These are phyloP conservation scores for Xylaria arbuscula DNA, from an alignment of 2,329 filamentous ascomycete genomes.

Conservation along the genomic window DNA sequence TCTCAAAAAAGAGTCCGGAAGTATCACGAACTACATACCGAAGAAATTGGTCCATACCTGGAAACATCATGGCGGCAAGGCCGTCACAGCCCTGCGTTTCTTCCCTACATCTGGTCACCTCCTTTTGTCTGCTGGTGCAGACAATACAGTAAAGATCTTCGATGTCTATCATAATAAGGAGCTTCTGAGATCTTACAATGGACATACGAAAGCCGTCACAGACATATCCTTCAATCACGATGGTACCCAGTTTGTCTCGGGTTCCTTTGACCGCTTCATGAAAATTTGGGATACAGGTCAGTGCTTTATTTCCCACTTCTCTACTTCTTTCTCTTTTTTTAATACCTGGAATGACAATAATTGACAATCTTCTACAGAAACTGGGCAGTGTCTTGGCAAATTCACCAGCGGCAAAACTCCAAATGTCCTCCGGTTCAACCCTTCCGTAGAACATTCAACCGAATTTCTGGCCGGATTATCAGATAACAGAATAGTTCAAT, in stretches of 20 bases:
- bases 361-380: slow-evolving; percentile 64
- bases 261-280: slow-evolving; percentile 94
- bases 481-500: slow-evolving; percentile 99
- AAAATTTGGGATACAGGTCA: slow-evolving; percentile 89
- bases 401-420: slow-evolving; percentile 96
- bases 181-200: slow-evolving; percentile 88
- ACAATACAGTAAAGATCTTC: slow-evolving; percentile 92
- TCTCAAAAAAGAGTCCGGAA: slow-evolving; percentile 82
- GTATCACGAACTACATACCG: slow-evolving; percentile 88
- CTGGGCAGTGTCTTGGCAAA: slow-evolving; percentile 84
- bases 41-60: slow-evolving; percentile 94
- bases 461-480: slow-evolving; percentile 98
- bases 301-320: too few species aligned
- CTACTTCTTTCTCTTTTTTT: too few species aligned
- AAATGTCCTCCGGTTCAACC: slow-evolving; percentile 94
- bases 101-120: slow-evolving; percentile 90
- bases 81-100: slow-evolving; percentile 89
- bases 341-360: too few species aligned
- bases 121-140: slow-evolving; percentile 87
- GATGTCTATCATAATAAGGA: slow-evolving; percentile 92
- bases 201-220: slow-evolving; percentile 89
- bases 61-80: slow-evolving; percentile 82
- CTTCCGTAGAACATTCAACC: slow-evolving; percentile 77
- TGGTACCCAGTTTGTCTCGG: slow-evolving; percentile 88
- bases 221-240: slow-evolving; percentile 87